A percentile compares a stretch with the other conserved stretches of the same genome.
Conservation (phyloP, 805 yeast species). For the Teunomyces kruisii region DNA sequence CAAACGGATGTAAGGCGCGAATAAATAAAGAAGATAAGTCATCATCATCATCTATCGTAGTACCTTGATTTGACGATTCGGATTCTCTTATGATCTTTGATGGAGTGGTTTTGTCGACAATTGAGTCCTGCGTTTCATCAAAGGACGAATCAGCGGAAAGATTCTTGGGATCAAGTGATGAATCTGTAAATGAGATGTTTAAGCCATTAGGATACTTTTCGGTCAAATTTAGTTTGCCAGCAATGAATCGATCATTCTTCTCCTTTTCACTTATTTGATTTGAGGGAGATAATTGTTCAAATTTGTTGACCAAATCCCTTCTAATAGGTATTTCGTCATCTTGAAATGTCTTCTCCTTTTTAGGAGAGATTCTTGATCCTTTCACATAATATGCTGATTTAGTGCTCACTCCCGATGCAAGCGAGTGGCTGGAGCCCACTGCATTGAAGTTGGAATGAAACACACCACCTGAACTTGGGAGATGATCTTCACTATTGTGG, state of each 20-base stretch:
- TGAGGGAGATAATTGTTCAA: slow-evolving; percentile 12
- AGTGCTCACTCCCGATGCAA: background rate
- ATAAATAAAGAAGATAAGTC: slow-evolving; percentile 55
- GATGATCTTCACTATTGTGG: slow-evolving; percentile 5
- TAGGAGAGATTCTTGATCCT: slow-evolving; percentile 20
- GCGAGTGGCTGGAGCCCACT: background rate
- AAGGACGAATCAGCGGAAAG: background rate
- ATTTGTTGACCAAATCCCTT: slow-evolving; percentile 24
- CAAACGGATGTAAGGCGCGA: slow-evolving; percentile 58
- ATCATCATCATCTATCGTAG: slow-evolving; percentile 25
- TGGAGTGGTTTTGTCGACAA: background rate
- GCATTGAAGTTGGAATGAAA: background rate
- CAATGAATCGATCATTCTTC: slow-evolving; percentile 16
- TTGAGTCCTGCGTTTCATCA: background rate
- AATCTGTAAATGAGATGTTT: slow-evolving; percentile 21
- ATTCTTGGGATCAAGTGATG: slow-evolving; percentile 16
- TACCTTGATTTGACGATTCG: slow-evolving; percentile 1
- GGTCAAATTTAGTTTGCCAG: slow-evolving; percentile 6
- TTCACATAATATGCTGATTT: slow-evolving; percentile 10
- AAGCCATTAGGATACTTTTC: slow-evolving; percentile 22
- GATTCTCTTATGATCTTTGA: slow-evolving; percentile 1
- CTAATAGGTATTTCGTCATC: slow-evolving; percentile 26
- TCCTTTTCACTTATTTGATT: slow-evolving; percentile 14
- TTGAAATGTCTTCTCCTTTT: slow-evolving; percentile 5
- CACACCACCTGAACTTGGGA: background rate